Evolutionary conservation across 2,329 filamentous ascomycete species (phyloP), one percentile per base, ranked within the genome.

Genomic region (Nigrospora oryzae): DNA sequence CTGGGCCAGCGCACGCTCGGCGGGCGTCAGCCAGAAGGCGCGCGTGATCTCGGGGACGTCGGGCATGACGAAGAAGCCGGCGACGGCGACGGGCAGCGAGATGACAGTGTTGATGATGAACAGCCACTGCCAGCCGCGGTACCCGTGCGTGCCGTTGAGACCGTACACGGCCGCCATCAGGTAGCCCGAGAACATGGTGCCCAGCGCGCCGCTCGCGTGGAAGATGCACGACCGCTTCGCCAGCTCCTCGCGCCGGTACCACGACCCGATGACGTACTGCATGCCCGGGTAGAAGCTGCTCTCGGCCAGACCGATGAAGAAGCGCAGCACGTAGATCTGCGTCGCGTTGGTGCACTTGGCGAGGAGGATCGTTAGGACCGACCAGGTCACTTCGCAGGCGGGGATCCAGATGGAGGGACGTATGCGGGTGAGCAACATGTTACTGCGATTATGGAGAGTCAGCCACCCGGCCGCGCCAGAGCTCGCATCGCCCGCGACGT

Each of bases 81-180:
- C 60, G 1, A 75, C 44, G 0, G 73, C 71, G 2, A 79, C 62
- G 0, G 74, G 74, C 0, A 77, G 57, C 2, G 70, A 72, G 35
- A 79, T 77, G 7, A 74, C 59, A 1, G 73, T 74, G 48, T 78
- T 71, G 36, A 78, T 62, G 34, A 77, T 66, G 51, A 76, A 75
- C 0, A 74, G 58, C 69, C 69, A 79, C 53, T 77, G 72, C 75
- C 75, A 79, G 0, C 75, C 75, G 14, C 59, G 59, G 46, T 68
- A 70, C 2, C 74, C 73, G 17, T 64, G 60, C 16, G 49, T 57
- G 0, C 71, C 73, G 8, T 66, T 67, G 1, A 78, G 62, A 4
- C 63, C 62, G 46, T 75, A 75, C 3, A 77, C 70, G 0, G 63
- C 73, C 0, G 74, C 67, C 69, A 76, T 76, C 7, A 80, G 56